Evolutionary conservation across 2,329 filamentous ascomycete species (phyloP), one percentile per base, ranked within the genome.

Genomic region (Alternaria viburni): DNA sequence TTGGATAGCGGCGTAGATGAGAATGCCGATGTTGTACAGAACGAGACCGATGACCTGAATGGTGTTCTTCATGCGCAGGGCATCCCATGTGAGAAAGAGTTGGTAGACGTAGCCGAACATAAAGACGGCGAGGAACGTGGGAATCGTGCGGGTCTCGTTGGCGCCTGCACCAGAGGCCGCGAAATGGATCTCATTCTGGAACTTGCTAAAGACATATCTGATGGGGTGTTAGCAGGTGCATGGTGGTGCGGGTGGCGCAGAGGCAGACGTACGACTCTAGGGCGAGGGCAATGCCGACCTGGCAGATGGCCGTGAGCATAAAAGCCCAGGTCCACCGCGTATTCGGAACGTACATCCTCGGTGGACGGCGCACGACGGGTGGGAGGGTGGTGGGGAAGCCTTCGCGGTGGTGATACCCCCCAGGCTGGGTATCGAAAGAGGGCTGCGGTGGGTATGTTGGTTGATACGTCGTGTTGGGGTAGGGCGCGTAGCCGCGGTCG

Each of bases 31-130:
- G 81, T 99, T 98, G 83, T 96, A 96, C 61, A 96, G 83, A 82
- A 95, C 97, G 28, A 99, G 86, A 47, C 96, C 96, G 72, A 99
- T 98, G 78, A 98, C 87, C 81, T 99, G 96, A 85, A 99, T 99
- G 11, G 96, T 99, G 83, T 99, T 99, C 81, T 97, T 97, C 77
- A 95, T 86, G 67, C 93, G 90, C 62, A 99, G 85, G 15, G 95
- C 96, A 83, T 99, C 96, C 87, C 93, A 98, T 12, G 96, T 92
- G 57, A 99, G 85, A 26, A 96, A 83, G 30, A 98, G 83, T 77
- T 97, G 90, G 82, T 98, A 99, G 61, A 99, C 81, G 82, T 97
- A 98, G 65, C 93, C 96, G 80, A 99, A 97, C 79, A 97, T 97
- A 84, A 98, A 97, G 50, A 99, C 88, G 23, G 95, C 93, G 62